Evolutionary conservation across 495 filamentous ascomycete genomes (phyloP), one percentile per base, ranked within the genome.

Genomic region (Aspergillus biplanus): DNA sequence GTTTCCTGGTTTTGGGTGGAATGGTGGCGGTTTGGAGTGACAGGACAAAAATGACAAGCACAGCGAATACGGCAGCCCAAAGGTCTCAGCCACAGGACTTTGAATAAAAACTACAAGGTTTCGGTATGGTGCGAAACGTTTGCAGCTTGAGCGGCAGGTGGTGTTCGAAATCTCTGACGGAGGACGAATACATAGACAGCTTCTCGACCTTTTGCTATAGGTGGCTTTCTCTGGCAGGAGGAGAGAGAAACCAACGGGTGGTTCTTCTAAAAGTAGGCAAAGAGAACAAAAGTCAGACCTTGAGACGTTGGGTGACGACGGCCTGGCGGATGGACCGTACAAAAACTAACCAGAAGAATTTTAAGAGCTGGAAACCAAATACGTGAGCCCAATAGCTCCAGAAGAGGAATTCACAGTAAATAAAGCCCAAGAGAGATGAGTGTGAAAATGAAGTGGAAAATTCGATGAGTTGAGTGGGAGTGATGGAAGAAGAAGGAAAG

Each of bases 91-190:
- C 93, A 89, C 93, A 93, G 67, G 89, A 90, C 77, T 85, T 87
- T 70, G 90, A 87, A 77, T 90, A 85, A 73, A 85, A 86, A 83
- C 90, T 90, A 89, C 91, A 89, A 85, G 87, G 90, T 89, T 89
- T 93, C 83, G 89, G 84, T 86, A 86, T 83, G 87, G 86, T 89
- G 86, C 91, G 91, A 90, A 96, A 93, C 84, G 88, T 79, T 86
- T 92, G 91, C 92, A 93, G 91, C 91, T 90, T 89, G 83, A 90
- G 85, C 83, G 91, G 90, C 86, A 91, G 89, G 78, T 89, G 87
- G 87, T 91, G 86, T 87, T 88, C 82, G 82, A 87, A 86, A 83
- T 83, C 78, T 84, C 87, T 85, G 83, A 81, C 85, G 85, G 82
- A 83, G 85, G 85, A 84, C 88, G 87, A 87, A 92, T 91, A 92